Evolutionary conservation across 192 early-diverging fungal species (phyloP), one percentile per base, ranked within the genome.

Genomic region (Backusella tuberculispora): DNA sequence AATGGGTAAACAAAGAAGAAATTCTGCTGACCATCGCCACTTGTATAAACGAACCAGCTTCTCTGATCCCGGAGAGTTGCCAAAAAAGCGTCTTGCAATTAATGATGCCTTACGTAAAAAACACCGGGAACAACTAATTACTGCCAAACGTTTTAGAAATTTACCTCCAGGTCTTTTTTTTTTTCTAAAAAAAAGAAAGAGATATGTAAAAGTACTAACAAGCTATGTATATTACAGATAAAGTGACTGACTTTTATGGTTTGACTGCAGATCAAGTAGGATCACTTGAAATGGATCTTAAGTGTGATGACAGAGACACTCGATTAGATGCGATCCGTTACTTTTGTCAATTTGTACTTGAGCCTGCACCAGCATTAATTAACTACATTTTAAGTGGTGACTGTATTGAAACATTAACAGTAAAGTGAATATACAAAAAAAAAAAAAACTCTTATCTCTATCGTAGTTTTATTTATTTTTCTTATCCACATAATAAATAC

Each of bases 121-220:
- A 43, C 88, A 90, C 44, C 87, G 91, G 13, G 90, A 93, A 66
- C 89, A 90, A 53, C 70, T 91, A 9, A 86, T 91, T 64, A 90
- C 88, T 74, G 85, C 89, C 44, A 93, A 91, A 63, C 81, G 91
- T 10, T 85, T 89, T 43, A 82, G 85, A 34, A 45, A 47, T 63
- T 67, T 79, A 41, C 48, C 78, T 29, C 53, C 21, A 60, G 53
- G 53, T 60, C 26, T 29, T 40, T 24, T 24, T 48, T 48, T 21
- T 6, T 50, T 50, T 4, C 4, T 7, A 53, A 19, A 53, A 10
- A 21, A 21, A 1, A 53, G 3, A 53, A 19, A 24, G 19, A 21
- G 21, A 9, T 7, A 24, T 5, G 29, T 34, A 21, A 21, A 9
- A 3, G 17, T 5, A 24, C 50, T 53, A 53, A 53, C 6, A 24